phyloP scores from a whole-genome alignment of 1,284 basidiomycete species.

The Entoloma clypeatum region DNA sequence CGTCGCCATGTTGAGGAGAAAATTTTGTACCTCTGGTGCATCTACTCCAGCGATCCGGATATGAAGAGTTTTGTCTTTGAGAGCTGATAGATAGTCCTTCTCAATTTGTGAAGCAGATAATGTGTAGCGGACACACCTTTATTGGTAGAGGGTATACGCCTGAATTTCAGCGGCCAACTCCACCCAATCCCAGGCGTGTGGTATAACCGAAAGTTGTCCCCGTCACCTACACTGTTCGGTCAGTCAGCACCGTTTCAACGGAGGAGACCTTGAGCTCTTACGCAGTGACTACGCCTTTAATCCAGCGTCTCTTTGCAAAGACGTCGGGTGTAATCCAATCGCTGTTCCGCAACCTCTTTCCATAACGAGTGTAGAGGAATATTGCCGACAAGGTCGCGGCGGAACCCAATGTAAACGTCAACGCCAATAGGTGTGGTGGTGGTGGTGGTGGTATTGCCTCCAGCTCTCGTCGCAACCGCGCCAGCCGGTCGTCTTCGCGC shows the following conservation, averaged over 20 bases:
- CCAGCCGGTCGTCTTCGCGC: no score
- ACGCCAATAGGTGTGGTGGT: slow-evolving; percentile 20
- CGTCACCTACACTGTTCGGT: slow-evolving; percentile 70
- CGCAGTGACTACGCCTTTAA: slow-evolving; percentile 74
- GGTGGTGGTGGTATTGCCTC: no score
- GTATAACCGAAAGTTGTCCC: slow-evolving; percentile 77
- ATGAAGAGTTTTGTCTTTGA: slow-evolving; percentile 76
- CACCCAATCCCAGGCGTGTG: slow-evolving; percentile 80
- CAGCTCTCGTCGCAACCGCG: no score
- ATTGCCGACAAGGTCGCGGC: slow-evolving; percentile 37
- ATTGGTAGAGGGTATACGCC: slow-evolving; percentile 50
- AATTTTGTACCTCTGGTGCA: slow-evolving; percentile 73
- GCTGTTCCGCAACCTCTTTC: slow-evolving; percentile 53
- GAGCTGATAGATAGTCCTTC: slow-evolving; percentile 37
- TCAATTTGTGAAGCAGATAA: slow-evolving; percentile 7
- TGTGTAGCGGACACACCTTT: slow-evolving; percentile 48
- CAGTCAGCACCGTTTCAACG: slow-evolving; percentile 8
- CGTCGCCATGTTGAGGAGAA: background rate
- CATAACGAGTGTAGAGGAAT: slow-evolving; percentile 50
- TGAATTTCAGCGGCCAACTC: slow-evolving; percentile 67
- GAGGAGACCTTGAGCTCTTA: slow-evolving; percentile 30
- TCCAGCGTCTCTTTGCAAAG: slow-evolving; percentile 53
- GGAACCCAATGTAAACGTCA: slow-evolving; percentile 40
- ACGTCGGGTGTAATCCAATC: slow-evolving; percentile 64
- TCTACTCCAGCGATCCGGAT: slow-evolving; percentile 86